Conservation (phyloP, 1,284 basidiomycete species). For the Sanguinoderma infundibulare region DNA sequence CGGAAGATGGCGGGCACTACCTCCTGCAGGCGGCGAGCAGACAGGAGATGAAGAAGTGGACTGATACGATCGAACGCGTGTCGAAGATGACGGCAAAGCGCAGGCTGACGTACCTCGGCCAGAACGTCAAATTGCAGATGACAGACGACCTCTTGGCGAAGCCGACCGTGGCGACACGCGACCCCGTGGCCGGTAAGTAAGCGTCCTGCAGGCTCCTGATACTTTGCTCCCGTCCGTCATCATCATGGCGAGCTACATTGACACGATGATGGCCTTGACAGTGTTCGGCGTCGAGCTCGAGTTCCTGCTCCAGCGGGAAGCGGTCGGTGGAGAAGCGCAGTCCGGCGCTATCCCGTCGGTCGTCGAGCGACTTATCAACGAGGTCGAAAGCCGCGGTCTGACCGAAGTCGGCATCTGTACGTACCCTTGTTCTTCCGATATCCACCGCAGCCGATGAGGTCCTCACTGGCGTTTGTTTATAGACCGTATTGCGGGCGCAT, state of each 20-base stretch:
- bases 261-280: constrained; percentile 33
- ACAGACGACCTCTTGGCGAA: constrained; percentile 70
- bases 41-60: constrained; percentile 75
- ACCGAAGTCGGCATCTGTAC: constrained; percentile 83
- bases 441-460: neutral
- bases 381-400: constrained; percentile 76
- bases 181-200: constrained; percentile 66
- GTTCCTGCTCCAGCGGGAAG: constrained; percentile 70
- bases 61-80: constrained; percentile 70
- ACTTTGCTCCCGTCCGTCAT: neutral
- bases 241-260: constrained; percentile 3
- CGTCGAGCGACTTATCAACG: constrained; percentile 65
- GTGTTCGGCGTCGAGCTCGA: constrained; percentile 81
- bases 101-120: constrained; percentile 80
- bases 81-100: constrained; percentile 75
- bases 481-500: constrained; percentile 86
- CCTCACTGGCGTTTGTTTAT: constrained; percentile 3
- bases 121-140: constrained; percentile 68
- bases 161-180: constrained; percentile 44
- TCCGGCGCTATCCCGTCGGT: constrained; percentile 67
- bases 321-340: constrained; percentile 48
- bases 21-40: constrained; percentile 72
- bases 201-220: neutral
- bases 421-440: constrained; percentile 31
- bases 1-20: constrained; percentile 85